Evolutionary conservation across 2,329 filamentous ascomycete species (phyloP).

Genomic region (Tolypocladium cylindrosporum): DNA sequence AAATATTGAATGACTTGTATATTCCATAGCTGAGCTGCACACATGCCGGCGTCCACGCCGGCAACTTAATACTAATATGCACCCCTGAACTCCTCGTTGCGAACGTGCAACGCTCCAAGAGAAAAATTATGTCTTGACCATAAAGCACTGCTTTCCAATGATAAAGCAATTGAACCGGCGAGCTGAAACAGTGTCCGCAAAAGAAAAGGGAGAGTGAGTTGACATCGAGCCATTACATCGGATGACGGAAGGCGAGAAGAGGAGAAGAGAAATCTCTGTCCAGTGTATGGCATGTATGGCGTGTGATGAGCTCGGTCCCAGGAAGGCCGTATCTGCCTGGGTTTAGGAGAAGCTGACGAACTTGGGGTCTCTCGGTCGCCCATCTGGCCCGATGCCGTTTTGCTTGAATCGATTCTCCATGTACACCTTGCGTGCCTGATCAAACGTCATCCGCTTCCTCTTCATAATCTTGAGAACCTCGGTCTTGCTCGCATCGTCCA

Average conservation of each 20-base stretch:
- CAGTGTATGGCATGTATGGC: neutral
- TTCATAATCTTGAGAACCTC: constrained; percentile 91
- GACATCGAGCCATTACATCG: neutral
- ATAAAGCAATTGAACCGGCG: neutral
- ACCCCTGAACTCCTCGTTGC: constrained; percentile 10
- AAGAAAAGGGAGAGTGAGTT: neutral
- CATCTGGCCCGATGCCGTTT: constrained; percentile 83
- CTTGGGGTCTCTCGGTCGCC: constrained; percentile 81
- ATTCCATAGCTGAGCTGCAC: constrained; percentile 7
- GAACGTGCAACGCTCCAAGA: neutral
- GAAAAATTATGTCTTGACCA: neutral
- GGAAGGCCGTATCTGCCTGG: neutral
- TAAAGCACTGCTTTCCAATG: neutral
- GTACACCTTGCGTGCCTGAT: constrained; percentile 79
- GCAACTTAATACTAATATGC: constrained; percentile 10
- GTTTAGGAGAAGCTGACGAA: constrained; percentile 71
- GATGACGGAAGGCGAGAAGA: neutral
- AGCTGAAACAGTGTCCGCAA: neutral
- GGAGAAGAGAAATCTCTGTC: neutral
- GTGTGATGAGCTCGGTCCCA: neutral
- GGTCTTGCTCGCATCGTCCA: constrained; percentile 70
- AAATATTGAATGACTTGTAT: constrained; percentile 9
- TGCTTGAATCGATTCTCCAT: constrained; percentile 79
- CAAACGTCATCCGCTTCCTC: constrained; percentile 69
- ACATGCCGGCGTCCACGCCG: constrained; percentile 1